Conservation (phyloP, 495 filamentous ascomycete species). For the Xylaria cubensis region DNA sequence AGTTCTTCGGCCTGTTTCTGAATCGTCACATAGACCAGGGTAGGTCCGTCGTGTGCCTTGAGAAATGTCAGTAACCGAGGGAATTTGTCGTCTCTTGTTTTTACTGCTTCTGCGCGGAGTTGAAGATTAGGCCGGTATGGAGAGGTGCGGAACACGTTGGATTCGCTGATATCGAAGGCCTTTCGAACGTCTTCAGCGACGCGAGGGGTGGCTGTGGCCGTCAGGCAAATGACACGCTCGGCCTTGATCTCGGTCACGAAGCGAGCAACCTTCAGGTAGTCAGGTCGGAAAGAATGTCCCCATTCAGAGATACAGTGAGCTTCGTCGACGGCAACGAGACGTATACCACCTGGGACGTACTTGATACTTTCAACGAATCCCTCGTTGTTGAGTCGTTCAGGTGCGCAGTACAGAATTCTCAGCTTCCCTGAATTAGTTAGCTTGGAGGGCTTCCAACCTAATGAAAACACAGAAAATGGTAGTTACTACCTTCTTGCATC, state of each 20-base stretch:
- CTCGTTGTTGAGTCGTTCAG: slow-evolving; percentile 65
- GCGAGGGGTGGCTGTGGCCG: slow-evolving; percentile 63
- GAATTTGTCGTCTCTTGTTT: slow-evolving; percentile 48
- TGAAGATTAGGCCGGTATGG: slow-evolving; percentile 63
- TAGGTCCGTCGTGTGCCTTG: slow-evolving; percentile 54
- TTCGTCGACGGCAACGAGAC: slow-evolving; percentile 64
- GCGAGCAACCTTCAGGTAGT: slow-evolving; percentile 65
- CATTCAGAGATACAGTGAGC: slow-evolving; percentile 68
- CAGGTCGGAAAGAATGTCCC: slow-evolving; percentile 65
- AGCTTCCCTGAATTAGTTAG: slow-evolving; percentile 38
- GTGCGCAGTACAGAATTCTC: slow-evolving; percentile 63
- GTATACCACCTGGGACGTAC: slow-evolving; percentile 56
- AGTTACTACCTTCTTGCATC: slow-evolving; percentile 43
- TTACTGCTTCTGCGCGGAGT: slow-evolving; percentile 55
- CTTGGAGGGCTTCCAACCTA: background rate
- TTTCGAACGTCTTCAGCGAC: slow-evolving; percentile 60
- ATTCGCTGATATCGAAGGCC: slow-evolving; percentile 56
- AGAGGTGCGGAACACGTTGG: slow-evolving; percentile 59
- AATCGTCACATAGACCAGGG: slow-evolving; percentile 63
- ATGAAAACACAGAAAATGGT: background rate
- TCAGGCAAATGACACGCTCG: slow-evolving; percentile 63
- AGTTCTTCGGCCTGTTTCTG: slow-evolving; percentile 58
- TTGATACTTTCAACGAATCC: slow-evolving; percentile 63
- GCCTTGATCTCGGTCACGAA: slow-evolving; percentile 63
- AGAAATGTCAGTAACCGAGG: slow-evolving; percentile 56